Evolutionary conservation across 495 filamentous ascomycete species (phyloP), one percentile per base, ranked within the genome.

Genomic region (Lasiosphaeriaceae sp.): DNA sequence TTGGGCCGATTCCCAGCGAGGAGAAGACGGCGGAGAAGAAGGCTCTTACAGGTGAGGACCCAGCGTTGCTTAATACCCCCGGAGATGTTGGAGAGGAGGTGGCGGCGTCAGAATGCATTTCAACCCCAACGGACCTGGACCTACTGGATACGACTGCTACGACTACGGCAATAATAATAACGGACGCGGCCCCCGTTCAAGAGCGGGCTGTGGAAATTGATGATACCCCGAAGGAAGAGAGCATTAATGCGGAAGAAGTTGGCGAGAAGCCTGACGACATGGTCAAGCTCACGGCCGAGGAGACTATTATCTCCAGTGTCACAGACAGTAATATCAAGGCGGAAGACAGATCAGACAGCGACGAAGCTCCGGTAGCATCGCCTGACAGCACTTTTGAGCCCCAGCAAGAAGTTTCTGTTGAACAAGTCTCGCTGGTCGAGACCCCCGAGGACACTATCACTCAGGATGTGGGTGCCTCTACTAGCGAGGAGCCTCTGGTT

Each of bases 41-140:
- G 54, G 62, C 64, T 50, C 60, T 60, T 45, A 68, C 63, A 73
- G 73, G 71, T 74, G 71, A 74, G 73, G 65, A 63, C 58, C 61
- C 62, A 60, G 64, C 61, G 61, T 68, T 65, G 63, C 61, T 60
- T 66, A 61, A 68, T 69, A 52, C 66, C 65, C 63, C 64, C 63
- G 52, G 49, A 50, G 63, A 60, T 54, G 31, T 52, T 59, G 55
- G 63, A 65, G 59, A 66, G 55, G 47, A 50, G 46, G 48, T 35
- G 17, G 41, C 54, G 52, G 55, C 43, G 55, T 60, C 66, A 60
- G 66, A 68, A 63, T 62, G 63, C 66, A 66, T 68, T 68, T 68
- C 63, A 47, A 34, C 24, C 22, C 47, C 47, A 49, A 49, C 47
- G 23, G 39, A 43, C 39, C 39, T 43, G 39, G 39, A 43, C 39